phyloP scores from a whole-genome alignment of 176 grass and related monocot genomes.

The Musa troglodytarum region DNA sequence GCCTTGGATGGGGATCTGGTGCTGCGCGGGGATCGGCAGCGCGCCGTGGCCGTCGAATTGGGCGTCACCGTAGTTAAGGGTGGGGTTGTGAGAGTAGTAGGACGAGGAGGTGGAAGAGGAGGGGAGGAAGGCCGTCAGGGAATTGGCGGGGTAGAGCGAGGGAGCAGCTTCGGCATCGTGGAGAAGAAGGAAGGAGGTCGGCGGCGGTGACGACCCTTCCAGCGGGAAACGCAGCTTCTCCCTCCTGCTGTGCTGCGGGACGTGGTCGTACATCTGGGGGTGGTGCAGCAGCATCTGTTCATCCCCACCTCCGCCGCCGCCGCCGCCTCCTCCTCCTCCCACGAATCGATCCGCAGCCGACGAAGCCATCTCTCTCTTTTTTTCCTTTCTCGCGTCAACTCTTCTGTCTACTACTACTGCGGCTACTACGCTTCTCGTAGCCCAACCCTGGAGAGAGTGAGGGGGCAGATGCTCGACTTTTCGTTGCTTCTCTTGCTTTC shows the following conservation, averaged over 20 bases:
- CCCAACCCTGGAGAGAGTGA: neutral
- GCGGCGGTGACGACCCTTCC: constrained; percentile 23
- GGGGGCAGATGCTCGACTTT: constrained; percentile 8
- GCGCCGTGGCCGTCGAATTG: neutral
- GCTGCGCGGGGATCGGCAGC: neutral
- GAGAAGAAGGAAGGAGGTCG: constrained; percentile 1
- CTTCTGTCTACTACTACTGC: no score
- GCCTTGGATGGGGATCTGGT: constrained; percentile 12
- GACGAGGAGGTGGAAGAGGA: neutral
- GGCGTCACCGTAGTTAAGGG: neutral
- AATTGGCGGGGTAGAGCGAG: neutral
- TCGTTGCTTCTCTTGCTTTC: constrained; percentile 3
- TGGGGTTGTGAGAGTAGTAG: neutral
- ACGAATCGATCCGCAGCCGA: neutral
- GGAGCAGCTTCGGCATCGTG: constrained; percentile 7
- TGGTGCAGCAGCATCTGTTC: neutral
- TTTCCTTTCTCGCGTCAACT: no score
- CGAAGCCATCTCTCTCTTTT: neutral
- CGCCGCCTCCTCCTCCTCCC: neutral
- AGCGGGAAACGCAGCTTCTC: constrained; percentile 84
- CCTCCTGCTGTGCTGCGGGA: constrained; percentile 91
- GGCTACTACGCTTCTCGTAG: neutral
- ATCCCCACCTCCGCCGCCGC: neutral
- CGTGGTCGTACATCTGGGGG: constrained; percentile 43
- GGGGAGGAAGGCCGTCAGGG: constrained; percentile 4